These are phyloP conservation scores for Fusarium hostae DNA, from an alignment of 2,329 filamentous ascomycete species.

Conservation along the genomic window DNA sequence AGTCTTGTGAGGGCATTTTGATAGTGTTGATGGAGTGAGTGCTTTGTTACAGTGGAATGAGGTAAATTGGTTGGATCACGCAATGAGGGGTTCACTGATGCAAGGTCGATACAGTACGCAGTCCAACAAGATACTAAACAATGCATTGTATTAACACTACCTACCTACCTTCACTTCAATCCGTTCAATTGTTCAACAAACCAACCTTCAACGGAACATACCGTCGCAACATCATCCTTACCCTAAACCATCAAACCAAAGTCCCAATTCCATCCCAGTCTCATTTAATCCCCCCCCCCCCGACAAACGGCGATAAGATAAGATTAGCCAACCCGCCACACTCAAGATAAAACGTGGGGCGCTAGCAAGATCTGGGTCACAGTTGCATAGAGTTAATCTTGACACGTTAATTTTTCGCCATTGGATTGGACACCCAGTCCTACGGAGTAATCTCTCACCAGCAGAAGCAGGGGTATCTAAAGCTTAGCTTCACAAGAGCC, in stretches of 20 bases:
- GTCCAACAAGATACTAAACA: not conserved
- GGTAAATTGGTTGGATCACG: not conserved
- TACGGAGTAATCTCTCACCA: constrained; percentile 4
- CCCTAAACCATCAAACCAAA: not conserved
- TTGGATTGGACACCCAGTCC: constrained; percentile 4
- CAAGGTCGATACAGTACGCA: not conserved
- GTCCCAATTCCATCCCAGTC: not conserved
- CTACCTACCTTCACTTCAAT: not conserved
- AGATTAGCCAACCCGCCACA: not conserved
- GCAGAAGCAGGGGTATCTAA: not conserved
- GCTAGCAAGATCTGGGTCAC: constrained; percentile 6
- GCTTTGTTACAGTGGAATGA: not conserved
- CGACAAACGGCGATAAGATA: not conserved
- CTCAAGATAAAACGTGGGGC: constrained; percentile 5
- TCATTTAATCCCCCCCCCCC: not conserved
- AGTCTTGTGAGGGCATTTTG: constrained; percentile 33
- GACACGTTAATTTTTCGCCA: constrained; percentile 17
- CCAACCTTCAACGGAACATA: not conserved
- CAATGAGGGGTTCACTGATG: not conserved
- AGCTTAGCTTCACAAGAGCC: constrained; percentile 18
- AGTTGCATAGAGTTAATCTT: constrained; percentile 23
- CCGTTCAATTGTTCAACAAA: not conserved
- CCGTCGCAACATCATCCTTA: not conserved
- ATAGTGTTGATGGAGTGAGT: too few species aligned
- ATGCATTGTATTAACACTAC: not conserved